Base-by-base conservation (phyloP, 176 grass and related monocot species). In the Carex parvula region DNA sequence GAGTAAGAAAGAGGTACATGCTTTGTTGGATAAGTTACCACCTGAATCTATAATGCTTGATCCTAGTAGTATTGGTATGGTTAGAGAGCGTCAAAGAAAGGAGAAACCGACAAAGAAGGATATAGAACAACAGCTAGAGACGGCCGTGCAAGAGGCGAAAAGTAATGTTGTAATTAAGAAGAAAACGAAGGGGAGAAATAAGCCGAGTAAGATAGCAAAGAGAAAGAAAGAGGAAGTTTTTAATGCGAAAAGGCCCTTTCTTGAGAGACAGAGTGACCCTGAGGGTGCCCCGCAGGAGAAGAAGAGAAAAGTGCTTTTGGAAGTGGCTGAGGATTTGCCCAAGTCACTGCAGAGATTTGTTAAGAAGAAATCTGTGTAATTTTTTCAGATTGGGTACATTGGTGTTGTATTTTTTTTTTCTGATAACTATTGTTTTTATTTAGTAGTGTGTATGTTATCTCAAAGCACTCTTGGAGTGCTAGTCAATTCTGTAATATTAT, bases 121-220 rank as follows among this genome's bases (percentile, higher is more conserved):
- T 80, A 88, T 75, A 12, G 85, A 93, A 56, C 86, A 89, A 14
- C 87, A 89, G 70, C 91, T 94, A 77, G 93, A 93, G 79, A 72
- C 70, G 17, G 93, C 84, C 18, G 54, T 95, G 1, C 82, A 91
- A 58, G 83, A 85, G 0, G 87, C 91, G 42, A 98, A 98, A 77
- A 86, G 82, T 46, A 18, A 54, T 18, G 84, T 52, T n/a, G 48
- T 70, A 66, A 93, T 87, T 4, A 95, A 95, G 89, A 98, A 98
- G 33, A 98, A 98, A 65, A 98, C 96, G 7, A 98, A 98, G 86
- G 92, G 96, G 71, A 98, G 92, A 85, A 95, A 80, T 80, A 98
- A 98, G 68, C 91, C 96, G 5, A 98, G 93, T 81, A 98, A 93
- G 87, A 84, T 3, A 63, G 80, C 93, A 12, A 95, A 86, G 69